A percentile compares a stretch with the other conserved stretches of the same genome.
Evolutionary conservation across 2,329 filamentous ascomycete genomes (phyloP).

Genomic region (Elsinoe batatas): DNA sequence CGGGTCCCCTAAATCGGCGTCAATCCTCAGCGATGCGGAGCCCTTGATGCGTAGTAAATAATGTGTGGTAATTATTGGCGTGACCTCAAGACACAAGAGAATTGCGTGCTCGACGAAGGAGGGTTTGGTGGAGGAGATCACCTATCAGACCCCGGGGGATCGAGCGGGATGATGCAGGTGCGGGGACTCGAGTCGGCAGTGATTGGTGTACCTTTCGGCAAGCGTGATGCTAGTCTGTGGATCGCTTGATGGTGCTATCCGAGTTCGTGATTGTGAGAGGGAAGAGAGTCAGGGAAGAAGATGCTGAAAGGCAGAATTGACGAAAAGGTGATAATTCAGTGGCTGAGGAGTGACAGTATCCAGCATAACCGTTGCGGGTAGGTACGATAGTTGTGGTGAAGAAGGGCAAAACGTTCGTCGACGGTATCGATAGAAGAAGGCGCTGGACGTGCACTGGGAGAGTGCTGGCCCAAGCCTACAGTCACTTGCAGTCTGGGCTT

Average conservation of each 20-base stretch:
- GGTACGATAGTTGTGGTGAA: not conserved
- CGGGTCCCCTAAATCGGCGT: constrained; percentile 1
- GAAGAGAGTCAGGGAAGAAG: not conserved
- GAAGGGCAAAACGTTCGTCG: not conserved
- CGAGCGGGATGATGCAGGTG: constrained; percentile 7
- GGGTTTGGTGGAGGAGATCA: not conserved
- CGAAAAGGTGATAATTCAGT: not conserved
- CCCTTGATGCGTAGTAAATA: constrained; percentile 5
- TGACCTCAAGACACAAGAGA: constrained; percentile 10
- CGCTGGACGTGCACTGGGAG: not conserved
- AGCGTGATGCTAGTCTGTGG: not conserved
- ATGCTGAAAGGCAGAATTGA: not conserved
- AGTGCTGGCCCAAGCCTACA: not conserved
- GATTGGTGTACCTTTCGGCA: constrained; percentile 4
- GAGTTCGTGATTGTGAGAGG: constrained; percentile 1
- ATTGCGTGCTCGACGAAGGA: constrained; percentile 12
- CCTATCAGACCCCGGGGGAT: constrained; percentile 3
- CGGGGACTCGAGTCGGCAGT: constrained; percentile 8
- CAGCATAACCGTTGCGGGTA: not conserved
- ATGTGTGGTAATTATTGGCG: constrained; percentile 6
- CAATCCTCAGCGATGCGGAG: not conserved
- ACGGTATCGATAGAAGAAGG: not conserved
- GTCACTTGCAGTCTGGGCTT: not conserved
- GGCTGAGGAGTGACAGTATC: constrained; percentile 6
- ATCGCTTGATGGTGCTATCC: not conserved